These are phyloP conservation scores for Phytophthora cactorum DNA, from an alignment of 352 stramenopile species.

Conservation along the genomic window DNA sequence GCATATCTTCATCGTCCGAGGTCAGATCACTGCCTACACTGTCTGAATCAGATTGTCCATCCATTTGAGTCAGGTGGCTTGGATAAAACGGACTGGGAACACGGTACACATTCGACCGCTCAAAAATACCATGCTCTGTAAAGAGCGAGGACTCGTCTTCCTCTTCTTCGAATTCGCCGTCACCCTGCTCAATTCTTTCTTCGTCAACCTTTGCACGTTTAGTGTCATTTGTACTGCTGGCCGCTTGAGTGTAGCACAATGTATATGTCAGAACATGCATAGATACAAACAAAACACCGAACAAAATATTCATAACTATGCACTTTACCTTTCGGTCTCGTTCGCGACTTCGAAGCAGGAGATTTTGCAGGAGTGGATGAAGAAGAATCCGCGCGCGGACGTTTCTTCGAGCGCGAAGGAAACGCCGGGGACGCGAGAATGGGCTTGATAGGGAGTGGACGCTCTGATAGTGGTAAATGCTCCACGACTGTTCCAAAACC, in stretches of 20 bases:
- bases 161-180: slow-evolving; percentile 46
- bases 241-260: slow-evolving; percentile 2
- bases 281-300: no score
- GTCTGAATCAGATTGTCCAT: slow-evolving; percentile 67
- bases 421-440: slow-evolving; percentile 78
- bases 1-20: slow-evolving; percentile 59
- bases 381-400: slow-evolving; percentile 57
- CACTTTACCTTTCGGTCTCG: slow-evolving; percentile 27
- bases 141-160: background rate
- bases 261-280: background rate
- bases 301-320: background rate
- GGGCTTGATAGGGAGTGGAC: slow-evolving; percentile 70
- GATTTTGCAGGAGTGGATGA: slow-evolving; percentile 37
- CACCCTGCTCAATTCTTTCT: slow-evolving; percentile 52
- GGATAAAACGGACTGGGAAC: slow-evolving; percentile 26
- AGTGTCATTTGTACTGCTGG: slow-evolving; percentile 12
- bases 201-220: slow-evolving; percentile 38
- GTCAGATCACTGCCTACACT: slow-evolving; percentile 54
- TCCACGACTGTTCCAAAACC: slow-evolving; percentile 83
- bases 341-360: slow-evolving; percentile 25
- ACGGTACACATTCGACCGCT: slow-evolving; percentile 39
- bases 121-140: slow-evolving; percentile 43
- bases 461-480: slow-evolving; percentile 65
- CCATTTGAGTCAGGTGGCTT: slow-evolving; percentile 44
- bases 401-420: slow-evolving; percentile 75